Conservation (phyloP, 2,329 filamentous ascomycete genomes). For the Eutypa lata region DNA sequence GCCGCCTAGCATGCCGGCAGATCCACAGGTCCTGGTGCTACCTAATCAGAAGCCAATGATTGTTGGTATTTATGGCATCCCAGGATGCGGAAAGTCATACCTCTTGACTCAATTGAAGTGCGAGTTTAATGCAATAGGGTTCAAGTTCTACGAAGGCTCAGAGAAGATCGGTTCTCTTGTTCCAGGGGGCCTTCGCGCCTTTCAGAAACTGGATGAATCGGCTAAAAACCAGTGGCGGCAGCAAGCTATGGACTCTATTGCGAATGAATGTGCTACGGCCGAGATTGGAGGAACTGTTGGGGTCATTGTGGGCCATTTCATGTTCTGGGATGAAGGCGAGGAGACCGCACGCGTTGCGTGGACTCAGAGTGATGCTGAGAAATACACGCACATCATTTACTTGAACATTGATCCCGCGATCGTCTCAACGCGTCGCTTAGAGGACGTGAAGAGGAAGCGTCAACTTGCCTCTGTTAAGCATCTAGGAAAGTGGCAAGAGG, state of each 20-base stretch:
- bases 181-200: conserved; percentile 43
- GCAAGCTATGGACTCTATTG: conserved; percentile 42
- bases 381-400: conserved; percentile 59
- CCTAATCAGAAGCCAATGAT: conserved; percentile 32
- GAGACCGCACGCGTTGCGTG: conserved; percentile 29
- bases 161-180: conserved; percentile 37
- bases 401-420: conserved; percentile 37
- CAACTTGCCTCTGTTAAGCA: conserved; percentile 29
- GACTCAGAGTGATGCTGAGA: conserved; percentile 42
- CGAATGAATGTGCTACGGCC: conserved; percentile 26
- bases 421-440: conserved; percentile 33
- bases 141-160: conserved; percentile 50
- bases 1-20: not conserved
- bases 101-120: conserved; percentile 37
- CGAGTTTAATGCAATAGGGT: conserved; percentile 29
- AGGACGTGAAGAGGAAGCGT: conserved; percentile 37
- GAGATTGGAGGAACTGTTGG: conserved; percentile 29
- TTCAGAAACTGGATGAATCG: conserved; percentile 34
- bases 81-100: conserved; percentile 40
- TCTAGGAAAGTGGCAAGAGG: conserved; percentile 44
- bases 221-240: conserved; percentile 36
- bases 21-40: no score
- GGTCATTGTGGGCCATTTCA: conserved; percentile 55
- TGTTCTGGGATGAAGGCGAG: conserved; percentile 46
- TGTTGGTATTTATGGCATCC: conserved; percentile 52